Evolutionary conservation across 2,329 filamentous ascomycete species (phyloP).

Genomic region (Elsinoe ampelina): DNA sequence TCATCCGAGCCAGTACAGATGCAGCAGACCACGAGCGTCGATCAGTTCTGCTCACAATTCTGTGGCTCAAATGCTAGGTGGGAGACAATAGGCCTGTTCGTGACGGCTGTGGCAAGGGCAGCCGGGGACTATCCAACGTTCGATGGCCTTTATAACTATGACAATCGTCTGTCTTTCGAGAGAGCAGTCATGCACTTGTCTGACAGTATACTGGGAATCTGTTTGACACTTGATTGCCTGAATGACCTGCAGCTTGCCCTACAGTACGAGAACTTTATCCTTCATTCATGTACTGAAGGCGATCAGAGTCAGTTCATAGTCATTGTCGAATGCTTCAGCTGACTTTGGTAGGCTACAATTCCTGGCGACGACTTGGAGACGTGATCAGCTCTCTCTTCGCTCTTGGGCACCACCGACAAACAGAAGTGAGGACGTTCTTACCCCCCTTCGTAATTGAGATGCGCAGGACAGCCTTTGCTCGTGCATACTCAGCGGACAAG

Average conservation of each 20-base stretch:
- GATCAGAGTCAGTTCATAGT: conserved; percentile 32
- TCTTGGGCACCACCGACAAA: conserved; percentile 39
- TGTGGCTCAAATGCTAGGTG: conserved; percentile 27
- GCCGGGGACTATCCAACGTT: conserved; percentile 24
- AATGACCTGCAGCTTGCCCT: conserved; percentile 39
- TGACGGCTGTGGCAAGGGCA: conserved; percentile 33
- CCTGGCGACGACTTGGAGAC: conserved; percentile 41
- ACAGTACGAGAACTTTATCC: conserved; percentile 41
- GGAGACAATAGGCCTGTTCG: conserved; percentile 34
- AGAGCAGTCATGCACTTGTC: conserved; percentile 28
- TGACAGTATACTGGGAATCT: conserved; percentile 30
- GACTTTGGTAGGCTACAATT: conserved; percentile 33
- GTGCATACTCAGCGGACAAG: conserved; percentile 40
- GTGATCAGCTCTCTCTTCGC: conserved; percentile 39
- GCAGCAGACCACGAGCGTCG: conserved; percentile 1
- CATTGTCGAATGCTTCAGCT: not conserved
- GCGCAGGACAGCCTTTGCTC: conserved; percentile 33
- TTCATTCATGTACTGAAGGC: conserved; percentile 36
- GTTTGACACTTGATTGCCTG: conserved; percentile 28
- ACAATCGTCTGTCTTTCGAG: conserved; percentile 18
- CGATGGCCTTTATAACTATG: conserved; percentile 24
- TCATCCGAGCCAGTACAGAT: conserved; percentile 16
- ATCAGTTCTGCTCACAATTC: conserved; percentile 17
- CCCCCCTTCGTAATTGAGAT: conserved; percentile 36
- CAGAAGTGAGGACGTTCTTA: conserved; percentile 22